Evolutionary conservation across 2,329 filamentous ascomycete species (phyloP), one percentile per base, ranked within the genome.

Genomic region (Dactylellina haptotyla): DNA sequence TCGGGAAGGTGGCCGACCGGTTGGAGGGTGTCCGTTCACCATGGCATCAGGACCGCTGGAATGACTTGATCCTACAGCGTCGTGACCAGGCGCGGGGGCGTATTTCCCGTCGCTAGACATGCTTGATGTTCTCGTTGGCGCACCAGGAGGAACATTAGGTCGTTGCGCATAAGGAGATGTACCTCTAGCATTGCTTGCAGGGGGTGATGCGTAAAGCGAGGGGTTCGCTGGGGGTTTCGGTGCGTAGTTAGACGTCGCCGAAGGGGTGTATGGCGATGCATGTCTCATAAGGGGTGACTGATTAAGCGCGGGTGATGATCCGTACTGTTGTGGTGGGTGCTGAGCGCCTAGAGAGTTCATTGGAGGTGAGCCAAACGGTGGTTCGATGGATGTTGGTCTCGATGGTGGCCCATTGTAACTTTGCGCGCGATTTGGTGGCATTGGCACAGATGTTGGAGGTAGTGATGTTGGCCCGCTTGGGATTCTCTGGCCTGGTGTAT

Each of bases 81-180:
- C 59, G 18, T 65, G 59, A 18, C 45, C 53, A 28, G 43, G 64
- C 10, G 41, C 20, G 5, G 67, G 39, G n/a, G 67, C 53, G 14
- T 59, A 56, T 16, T 59, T 16, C 9, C 59, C 50, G 2, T 74
- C 70, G 32, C 46, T 57, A 3, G 70, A 46, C 48, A 63, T 46
- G n/a, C 56, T 58, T 2, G 70, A 74, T 51, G 67, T 59, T 18
- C 48, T 57, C 12, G 45, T 26, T 14, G 54, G 67, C n/a, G 53
- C 45, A 12, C 37, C 28, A 20, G 57, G 48, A 4, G 62, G 56
- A 5, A 30, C 54, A 23, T 23, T 54, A 30, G 70, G 62, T 6
- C 62, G 70, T 18, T 64, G 70, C 4, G 70, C 62, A 37, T 74
- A 74, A 16, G 70, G 70, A 6, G 59, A 65, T n/a, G 53, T 51